Conservation (phyloP, 202 grass and related monocot species). For the Eragrostis tef region DNA sequence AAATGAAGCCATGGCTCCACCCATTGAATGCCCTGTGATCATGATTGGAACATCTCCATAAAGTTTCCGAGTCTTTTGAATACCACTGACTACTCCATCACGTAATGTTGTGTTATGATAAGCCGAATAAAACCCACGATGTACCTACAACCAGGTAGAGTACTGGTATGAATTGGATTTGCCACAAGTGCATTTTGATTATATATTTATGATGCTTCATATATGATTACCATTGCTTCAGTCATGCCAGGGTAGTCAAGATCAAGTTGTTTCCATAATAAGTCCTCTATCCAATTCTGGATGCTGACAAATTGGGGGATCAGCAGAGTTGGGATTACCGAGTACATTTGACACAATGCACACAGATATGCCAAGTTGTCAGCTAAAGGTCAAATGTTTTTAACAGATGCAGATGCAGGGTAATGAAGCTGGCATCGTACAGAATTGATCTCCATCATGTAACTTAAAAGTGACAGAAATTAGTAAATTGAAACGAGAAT, state of each 20-base stretch:
- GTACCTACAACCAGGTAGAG: conserved; percentile 60
- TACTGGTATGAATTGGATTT: background rate
- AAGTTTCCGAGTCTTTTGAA: conserved; percentile 64
- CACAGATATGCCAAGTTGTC: background rate
- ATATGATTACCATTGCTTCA: conserved; percentile 73
- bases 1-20: conserved; percentile 95
- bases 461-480: too few relatives aligned
- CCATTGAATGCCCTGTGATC: conserved; percentile 92
- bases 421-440: conserved; percentile 1
- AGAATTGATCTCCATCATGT: background rate
- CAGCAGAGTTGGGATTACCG: background rate
- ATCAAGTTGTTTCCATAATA: conserved; percentile 92
- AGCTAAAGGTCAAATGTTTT: conserved; percentile 6
- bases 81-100: conserved; percentile 67
- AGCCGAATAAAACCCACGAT: conserved; percentile 92
- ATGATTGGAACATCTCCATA: conserved; percentile 81
- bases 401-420: background rate
- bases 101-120: conserved; percentile 91
- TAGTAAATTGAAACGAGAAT: background rate
- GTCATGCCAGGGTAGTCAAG: conserved; percentile 86
- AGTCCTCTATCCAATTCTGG: conserved; percentile 83
- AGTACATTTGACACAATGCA: conserved; percentile 26
- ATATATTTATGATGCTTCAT: conserved; percentile 25
- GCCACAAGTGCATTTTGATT: background rate
- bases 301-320: conserved; percentile 59